phyloP scores from a whole-genome alignment of 306 rosid genomes.

The Vachellia collinsii region DNA sequence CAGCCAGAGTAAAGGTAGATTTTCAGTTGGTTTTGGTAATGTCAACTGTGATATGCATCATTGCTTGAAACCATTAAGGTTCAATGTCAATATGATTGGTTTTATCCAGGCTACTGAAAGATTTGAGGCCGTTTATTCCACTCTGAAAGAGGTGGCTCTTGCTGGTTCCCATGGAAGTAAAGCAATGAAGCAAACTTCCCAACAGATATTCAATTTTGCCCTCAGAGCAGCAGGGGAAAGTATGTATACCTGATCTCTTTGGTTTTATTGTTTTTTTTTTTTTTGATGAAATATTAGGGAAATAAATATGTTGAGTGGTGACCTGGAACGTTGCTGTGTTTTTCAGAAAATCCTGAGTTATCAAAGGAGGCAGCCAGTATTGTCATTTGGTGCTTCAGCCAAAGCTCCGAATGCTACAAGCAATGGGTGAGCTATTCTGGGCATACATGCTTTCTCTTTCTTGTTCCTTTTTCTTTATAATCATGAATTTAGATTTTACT shows the following conservation, averaged over 20 bases:
- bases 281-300: background rate
- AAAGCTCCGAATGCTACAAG: conserved; percentile 72
- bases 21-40: conserved; percentile 1
- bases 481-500: background rate
- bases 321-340: conserved; percentile 32
- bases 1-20: conserved; percentile 32
- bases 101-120: conserved; percentile 88
- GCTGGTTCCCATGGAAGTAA: conserved; percentile 47
- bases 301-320: conserved; percentile 27
- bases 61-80: conserved; percentile 5
- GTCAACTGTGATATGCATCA: background rate
- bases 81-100: conserved; percentile 29
- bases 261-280: conserved; percentile 24
- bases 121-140: conserved; percentile 80
- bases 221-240: conserved; percentile 81
- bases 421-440: conserved; percentile 80
- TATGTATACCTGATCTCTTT: conserved; percentile 41
- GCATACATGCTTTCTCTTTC: background rate
- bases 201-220: conserved; percentile 55
- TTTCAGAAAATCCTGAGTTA: conserved; percentile 69
- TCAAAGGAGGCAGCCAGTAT: conserved; percentile 72
- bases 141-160: conserved; percentile 83
- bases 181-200: conserved; percentile 18
- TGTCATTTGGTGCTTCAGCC: conserved; percentile 82
- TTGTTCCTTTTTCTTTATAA: background rate